Base-by-base conservation (phyloP, 257 asterid genomes). In the Coffea eugenioides region DNA sequence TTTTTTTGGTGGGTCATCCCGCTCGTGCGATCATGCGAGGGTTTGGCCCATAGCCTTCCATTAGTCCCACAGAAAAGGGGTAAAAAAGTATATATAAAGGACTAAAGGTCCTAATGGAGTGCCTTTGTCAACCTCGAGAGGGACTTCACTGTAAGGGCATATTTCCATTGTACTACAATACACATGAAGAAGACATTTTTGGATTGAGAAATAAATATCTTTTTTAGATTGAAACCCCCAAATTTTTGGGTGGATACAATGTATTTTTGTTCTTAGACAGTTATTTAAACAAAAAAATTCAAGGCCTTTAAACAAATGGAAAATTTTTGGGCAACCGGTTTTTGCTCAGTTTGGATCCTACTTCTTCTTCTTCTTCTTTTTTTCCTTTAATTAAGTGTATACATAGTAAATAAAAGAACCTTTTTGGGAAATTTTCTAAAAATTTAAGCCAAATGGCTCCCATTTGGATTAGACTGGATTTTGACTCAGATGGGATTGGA, bases 21-120 rank as follows among this genome's bases (percentile, higher is more conserved):
- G 91, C 95, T 89, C 94, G 95, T 92, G 97, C 92, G 86, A 87
- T 77, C 94, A 90, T 87, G 94, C 82, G 87, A 81, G 84, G 84
- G 77, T 66, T 31, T 87, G 90, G 94, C 89, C 97, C 94, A 89
- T 84, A 73, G 64, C 52, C 86, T 69, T 80, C 80, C 45, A 65
- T 67, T 31, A 11, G 69, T 27, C 78, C 83, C 77, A 46, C 74
- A 20, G 10, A 71, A 27, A 76, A 71, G 25, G 57, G 43, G 2
- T 10, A 6, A 39, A 65, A 57, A 59, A 20, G 36, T 72, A 14
- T 6, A 7, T 51, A 34, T 71, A 62, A 46, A 23, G 77, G 67
- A 61, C 14, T 68, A 66, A 66, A 11, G 43, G 43, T 39, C 43
- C 43, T 39, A 39, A 39, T 4, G 10, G 64, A 10, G 51, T 12